Base-by-base conservation (phyloP, 2,329 filamentous ascomycete genomes). In the Pyricularia pennisetigena region DNA sequence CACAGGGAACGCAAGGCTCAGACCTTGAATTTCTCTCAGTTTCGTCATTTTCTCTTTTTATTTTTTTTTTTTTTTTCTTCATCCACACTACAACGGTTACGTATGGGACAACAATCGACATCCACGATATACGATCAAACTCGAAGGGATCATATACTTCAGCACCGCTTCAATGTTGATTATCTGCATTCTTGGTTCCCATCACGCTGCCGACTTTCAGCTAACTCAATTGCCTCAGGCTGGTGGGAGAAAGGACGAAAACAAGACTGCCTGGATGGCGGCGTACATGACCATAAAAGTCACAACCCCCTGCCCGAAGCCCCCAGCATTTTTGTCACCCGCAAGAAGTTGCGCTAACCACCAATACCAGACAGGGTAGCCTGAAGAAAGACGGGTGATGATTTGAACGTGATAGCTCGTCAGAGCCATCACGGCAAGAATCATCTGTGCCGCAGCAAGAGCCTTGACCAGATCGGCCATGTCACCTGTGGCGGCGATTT, bases 391-490 rank as follows among this genome's bases (percentile, higher is more conserved):
- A 28, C 95, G 87, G 63, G 90, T 97, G 74, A 98, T 90, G 72
- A 99, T 96, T 78, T 99, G 95, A 29, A 97, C 90, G 75, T 99
- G 95, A 75, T 96, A 97, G 71, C 82, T 92, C 14, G 89, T 92
- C 24, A 94, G 78, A 24, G 93, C 91, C 69, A 94, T 77, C 2
- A 86, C 70, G 1, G 90, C 89, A 23, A 99, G 82, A 3, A 94
- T 69, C 0, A 91, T 78, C 77, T 99, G 94, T 4, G 87, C 85
- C 3, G 89, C 78, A 1, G 92, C 92, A 70, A 97, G 81, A 26
- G 86, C 85, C 30, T 78, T 78, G 7, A 87, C 72, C 10, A 87
- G 69, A 10, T 73, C 41, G 1, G 70, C 69, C 3, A 69, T 67
- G 26, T 72, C 70, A 57, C 72, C 32, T 65, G 24, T 54, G n/a